These are phyloP conservation scores for Phytopythium aichiense DNA, from an alignment of 352 stramenopile species.

Conservation along the genomic window DNA sequence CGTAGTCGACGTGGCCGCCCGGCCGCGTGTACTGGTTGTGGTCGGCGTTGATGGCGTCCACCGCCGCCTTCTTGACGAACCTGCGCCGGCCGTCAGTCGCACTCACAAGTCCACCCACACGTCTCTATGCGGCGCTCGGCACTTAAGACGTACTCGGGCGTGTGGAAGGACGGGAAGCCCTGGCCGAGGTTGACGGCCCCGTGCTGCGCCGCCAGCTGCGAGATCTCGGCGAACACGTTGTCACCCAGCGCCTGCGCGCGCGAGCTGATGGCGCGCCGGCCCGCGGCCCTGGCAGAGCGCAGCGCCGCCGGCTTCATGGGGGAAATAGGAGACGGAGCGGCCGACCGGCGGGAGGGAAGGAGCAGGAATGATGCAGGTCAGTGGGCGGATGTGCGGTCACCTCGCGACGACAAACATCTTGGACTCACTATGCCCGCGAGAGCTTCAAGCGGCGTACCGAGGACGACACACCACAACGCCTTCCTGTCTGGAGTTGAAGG, in stretches of 20 bases:
- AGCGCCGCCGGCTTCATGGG: not conserved
- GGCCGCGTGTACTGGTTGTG: slow-evolving; percentile 90
- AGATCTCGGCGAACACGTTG: slow-evolving; percentile 89
- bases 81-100: slow-evolving; percentile 11
- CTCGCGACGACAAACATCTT: not conserved
- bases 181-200: slow-evolving; percentile 94
- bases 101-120: no score
- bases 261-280: slow-evolving; percentile 44
- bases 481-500: no score
- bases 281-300: not conserved
- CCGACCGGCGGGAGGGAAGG: not conserved
- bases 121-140: not conserved
- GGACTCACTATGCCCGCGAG: not conserved
- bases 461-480: not conserved
- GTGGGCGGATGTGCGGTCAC: not conserved
- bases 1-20: slow-evolving; percentile 75
- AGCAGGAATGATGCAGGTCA: not conserved
- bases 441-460: not conserved
- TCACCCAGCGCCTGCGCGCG: slow-evolving; percentile 58
- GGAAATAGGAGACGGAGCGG: not conserved
- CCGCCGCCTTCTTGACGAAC: slow-evolving; percentile 87
- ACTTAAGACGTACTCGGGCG: slow-evolving; percentile 41
- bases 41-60: slow-evolving; percentile 71
- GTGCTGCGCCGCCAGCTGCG: slow-evolving; percentile 74
- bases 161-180: slow-evolving; percentile 95